A percentile compares a stretch with the other conserved stretches of the same genome.
Evolutionary conservation across 257 asterid genomes (phyloP).

Genomic region (Gardenia jasminoides): DNA sequence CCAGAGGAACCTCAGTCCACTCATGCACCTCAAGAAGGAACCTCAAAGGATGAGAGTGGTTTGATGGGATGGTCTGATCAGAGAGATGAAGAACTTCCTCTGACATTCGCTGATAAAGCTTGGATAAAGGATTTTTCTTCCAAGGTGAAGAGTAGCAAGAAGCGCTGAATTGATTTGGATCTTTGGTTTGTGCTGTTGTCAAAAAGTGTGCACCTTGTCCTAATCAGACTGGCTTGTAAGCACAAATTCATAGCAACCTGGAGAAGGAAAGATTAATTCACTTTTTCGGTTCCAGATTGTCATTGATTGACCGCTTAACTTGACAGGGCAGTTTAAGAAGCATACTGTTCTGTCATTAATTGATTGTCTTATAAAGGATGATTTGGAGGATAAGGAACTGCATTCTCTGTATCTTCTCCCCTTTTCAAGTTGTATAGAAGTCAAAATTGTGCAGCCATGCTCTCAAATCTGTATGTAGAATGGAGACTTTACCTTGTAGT

Average conservation of each 20-base stretch:
- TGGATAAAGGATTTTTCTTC: slow-evolving; percentile 52
- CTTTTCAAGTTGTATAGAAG: not conserved
- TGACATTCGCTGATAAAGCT: slow-evolving; percentile 73
- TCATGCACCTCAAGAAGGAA: slow-evolving; percentile 31
- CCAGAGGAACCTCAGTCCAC: slow-evolving; percentile 53
- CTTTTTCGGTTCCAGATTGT: not conserved
- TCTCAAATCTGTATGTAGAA: not conserved
- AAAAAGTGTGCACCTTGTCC: not conserved
- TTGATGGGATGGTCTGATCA: slow-evolving; percentile 52
- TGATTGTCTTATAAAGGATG: not conserved
- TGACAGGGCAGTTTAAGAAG: not conserved
- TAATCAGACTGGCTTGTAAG: not conserved
- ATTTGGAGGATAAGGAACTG: not conserved
- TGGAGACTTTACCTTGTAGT: not conserved
- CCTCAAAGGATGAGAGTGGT: slow-evolving; percentile 34
- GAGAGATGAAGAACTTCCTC: slow-evolving; percentile 73
- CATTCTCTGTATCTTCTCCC: not conserved
- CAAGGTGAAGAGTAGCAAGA: slow-evolving; percentile 30
- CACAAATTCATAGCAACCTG: no score
- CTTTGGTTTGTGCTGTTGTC: not conserved
- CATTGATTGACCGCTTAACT: no score
- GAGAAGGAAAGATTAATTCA: not conserved
- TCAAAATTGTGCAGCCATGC: not conserved
- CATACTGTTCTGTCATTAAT: not conserved
- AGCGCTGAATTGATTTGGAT: slow-evolving; percentile 5